These are phyloP conservation scores for Sindora glabra DNA, from an alignment of 306 rosid genomes.

Conservation along the genomic window DNA sequence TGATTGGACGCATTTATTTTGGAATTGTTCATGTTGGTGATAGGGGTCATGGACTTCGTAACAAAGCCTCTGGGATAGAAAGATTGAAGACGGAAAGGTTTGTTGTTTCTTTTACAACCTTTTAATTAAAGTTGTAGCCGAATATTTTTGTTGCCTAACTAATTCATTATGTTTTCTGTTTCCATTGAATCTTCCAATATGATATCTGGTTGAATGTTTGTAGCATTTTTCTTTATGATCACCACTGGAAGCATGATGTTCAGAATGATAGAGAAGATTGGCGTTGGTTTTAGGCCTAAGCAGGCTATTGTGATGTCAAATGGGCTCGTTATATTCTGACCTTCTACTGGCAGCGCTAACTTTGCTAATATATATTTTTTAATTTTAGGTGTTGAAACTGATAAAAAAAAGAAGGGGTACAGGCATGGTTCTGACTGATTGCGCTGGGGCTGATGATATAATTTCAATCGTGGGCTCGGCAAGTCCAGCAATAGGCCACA, in stretches of 20 bases:
- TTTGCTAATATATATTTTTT: background rate
- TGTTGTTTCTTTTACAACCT: constrained; percentile 15
- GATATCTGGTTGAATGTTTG: background rate
- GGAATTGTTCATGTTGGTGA: constrained; percentile 84
- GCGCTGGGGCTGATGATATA: constrained; percentile 99
- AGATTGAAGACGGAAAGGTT: constrained; percentile 97
- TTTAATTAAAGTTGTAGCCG: constrained; percentile 2
- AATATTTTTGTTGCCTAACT: no score
- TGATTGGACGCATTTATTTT: constrained; percentile 80
- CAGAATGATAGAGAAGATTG: no score
- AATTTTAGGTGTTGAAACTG: constrained; percentile 65
- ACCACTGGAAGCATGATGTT: no score
- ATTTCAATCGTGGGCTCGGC: constrained; percentile 87
- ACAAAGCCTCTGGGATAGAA: constrained; percentile 68
- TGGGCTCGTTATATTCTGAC: constrained; percentile 9
- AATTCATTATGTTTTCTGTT: background rate
- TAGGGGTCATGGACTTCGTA: constrained; percentile 75
- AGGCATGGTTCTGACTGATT: constrained; percentile 50
- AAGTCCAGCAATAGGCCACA: constrained; percentile 83
- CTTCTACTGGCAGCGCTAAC: background rate
- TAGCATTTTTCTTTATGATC: background rate
- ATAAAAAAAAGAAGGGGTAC: constrained; percentile 97
- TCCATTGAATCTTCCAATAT: background rate
- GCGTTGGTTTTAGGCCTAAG: no score
- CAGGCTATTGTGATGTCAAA: background rate